Base-by-base conservation (phyloP, 108 stramenopile species). In the Skeletonema tropicum region DNA sequence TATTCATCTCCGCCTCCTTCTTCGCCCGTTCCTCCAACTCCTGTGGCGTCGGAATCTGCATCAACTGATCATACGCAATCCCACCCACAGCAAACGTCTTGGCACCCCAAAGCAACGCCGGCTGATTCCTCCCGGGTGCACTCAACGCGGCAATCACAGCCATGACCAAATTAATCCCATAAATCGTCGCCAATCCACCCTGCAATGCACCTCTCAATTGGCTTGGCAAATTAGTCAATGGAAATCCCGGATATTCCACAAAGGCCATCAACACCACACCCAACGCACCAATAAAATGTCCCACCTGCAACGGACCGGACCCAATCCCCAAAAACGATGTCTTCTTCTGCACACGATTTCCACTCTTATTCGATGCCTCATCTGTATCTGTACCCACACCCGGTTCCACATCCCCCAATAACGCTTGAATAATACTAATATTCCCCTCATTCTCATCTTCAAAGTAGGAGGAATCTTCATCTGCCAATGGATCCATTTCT, bases 181-280 rank as follows among this genome's bases (percentile, higher is more conserved):
- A 95, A 5, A 92, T 79, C 0, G 88, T 85, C 9, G 70, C 87
- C 42, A 95, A 80, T 25, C 92, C 93, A 57, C 90, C 90, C 85
- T 95, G 94, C 48, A 95, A 78, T 7, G 86, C 80, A 26, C 69
- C 92, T 61, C 94, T 82, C 57, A 92, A 31, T 1, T 86, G 88
- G 55, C 89, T 84, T 17, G 94, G 94, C 61, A 95, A 83, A 75
- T 95, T 92, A 1, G 94, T 95, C 82, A 95, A 74, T 1, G 94
- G 94, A 73, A 95, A 95, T 19, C 94, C 94, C 33, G 94, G 94
- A 74, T 95, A 95, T 68, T 95, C 88, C 19, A 95, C 88, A 68
- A 90, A 93, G 42, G 90, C 92, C 89, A 89, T 90, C 35, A 95
- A 58, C 3, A 93, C 68, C 57, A 93, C 86, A 12, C 81, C 90